A percentile compares a stretch with the other conserved stretches of the same genome.
phyloP scores from a whole-genome alignment of 2,329 filamentous ascomycete genomes.

The Cladophialophora chaetospira region DNA sequence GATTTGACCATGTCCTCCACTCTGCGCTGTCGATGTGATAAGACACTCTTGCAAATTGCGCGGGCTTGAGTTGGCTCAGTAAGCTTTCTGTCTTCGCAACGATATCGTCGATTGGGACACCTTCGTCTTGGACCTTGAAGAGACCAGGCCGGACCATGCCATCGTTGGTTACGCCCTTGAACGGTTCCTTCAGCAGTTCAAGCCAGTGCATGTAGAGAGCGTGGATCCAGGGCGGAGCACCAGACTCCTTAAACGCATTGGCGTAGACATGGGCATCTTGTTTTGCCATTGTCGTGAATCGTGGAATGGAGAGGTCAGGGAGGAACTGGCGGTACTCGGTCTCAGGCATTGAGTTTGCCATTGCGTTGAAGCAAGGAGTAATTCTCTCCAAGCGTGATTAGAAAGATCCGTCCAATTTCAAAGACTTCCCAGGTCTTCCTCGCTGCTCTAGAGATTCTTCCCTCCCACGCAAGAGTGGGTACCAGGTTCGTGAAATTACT shows the following conservation, averaged over 20 bases:
- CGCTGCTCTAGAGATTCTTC: too few relatives aligned
- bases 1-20: constrained; percentile 73
- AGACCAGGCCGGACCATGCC: constrained; percentile 59
- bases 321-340: constrained; percentile 59
- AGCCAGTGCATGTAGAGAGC: constrained; percentile 62
- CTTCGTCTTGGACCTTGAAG: constrained; percentile 65
- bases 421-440: too few relatives aligned
- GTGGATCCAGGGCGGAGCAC: constrained; percentile 68
- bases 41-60: constrained; percentile 52
- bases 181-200: constrained; percentile 63
- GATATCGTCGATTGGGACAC: constrained; percentile 61
- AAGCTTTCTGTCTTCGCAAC: constrained; percentile 54
- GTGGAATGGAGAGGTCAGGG: constrained; percentile 61
- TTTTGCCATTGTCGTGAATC: constrained; percentile 64
- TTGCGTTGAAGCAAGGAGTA: not conserved
- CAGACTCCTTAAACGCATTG: constrained; percentile 59
- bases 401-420: too few relatives aligned
- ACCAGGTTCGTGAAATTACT: not conserved
- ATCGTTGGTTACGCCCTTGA: constrained; percentile 69
- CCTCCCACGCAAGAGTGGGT: too few relatives aligned
- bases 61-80: constrained; percentile 49
- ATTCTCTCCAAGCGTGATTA: too few relatives aligned
- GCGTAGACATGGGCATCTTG: constrained; percentile 67
- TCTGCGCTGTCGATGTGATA: constrained; percentile 70
- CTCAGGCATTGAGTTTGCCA: constrained; percentile 16